Evolutionary conservation across 192 early-diverging fungal genomes (phyloP), one percentile per base, ranked within the genome.

Genomic region (Phlyctochytrium planicorne): DNA sequence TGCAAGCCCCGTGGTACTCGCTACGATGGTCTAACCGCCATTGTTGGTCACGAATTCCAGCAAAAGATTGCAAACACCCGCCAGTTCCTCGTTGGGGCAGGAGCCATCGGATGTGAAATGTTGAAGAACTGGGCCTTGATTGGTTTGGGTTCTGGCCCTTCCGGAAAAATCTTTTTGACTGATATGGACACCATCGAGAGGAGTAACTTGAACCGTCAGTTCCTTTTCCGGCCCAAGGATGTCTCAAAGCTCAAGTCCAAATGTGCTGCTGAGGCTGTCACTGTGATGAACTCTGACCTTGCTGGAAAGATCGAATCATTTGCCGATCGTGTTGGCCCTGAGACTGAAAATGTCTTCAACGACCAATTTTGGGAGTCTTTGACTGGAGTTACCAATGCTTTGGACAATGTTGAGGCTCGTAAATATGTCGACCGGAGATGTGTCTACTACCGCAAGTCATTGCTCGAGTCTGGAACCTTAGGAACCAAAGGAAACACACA

Each of bases 151-250:
- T 86, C 91, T 20, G 96, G 95, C 32, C 82, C 88, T 34, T 76
- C 89, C 27, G 81, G 97, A 29, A 65, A 81, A 24, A 86, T 98
- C 53, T 87, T 84, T 75, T 78, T 99, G 55, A 99, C 96, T 3
- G 97, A 99, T 73, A 99, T 99, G 97, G 98, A 99, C 76, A 97
- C 96, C 4, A 99, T 99, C 59, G 98, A 99, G 65, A 99, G 97
- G 85, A 91, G 88, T 68, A 99, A 99, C 80, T 83, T 99, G 78
- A 99, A 99, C 81, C 87, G 98, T 37, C 98, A 99, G 81, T 99
- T 99, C 81, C 81, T 99, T 67, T 99, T 99, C 88, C 90, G 98
- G 25, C 80, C 83, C n/a, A 63, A 75, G 64, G 83, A 84, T 69
- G 74, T 85, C 20, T 76, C 83, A 68, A 93, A 93, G 81, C 86